phyloP scores from a whole-genome alignment of 805 yeast species.

The Wickerhamiella dianesei region DNA sequence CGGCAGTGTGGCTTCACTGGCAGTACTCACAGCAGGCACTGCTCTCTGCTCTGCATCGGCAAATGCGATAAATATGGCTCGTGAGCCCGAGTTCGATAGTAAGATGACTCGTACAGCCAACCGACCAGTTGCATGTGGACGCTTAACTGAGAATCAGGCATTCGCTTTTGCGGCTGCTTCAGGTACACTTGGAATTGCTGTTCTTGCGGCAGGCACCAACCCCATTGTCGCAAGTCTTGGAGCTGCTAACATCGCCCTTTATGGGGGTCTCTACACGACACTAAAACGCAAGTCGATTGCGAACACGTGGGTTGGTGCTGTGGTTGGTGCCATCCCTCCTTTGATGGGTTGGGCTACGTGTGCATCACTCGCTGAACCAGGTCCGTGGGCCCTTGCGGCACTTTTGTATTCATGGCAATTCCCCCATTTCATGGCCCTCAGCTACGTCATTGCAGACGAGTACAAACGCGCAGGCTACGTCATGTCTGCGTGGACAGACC shows the following conservation, averaged over 20 bases:
- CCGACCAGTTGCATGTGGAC: slow-evolving; percentile 82
- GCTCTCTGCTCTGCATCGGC: slow-evolving; percentile 85
- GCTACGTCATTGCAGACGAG: slow-evolving; percentile 77
- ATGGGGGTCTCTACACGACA: slow-evolving; percentile 85
- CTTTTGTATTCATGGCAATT: slow-evolving; percentile 95
- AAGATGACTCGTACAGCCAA: slow-evolving; percentile 78
- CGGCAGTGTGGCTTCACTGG: slow-evolving; percentile 45
- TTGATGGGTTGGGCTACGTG: slow-evolving; percentile 99
- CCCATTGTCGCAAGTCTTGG: slow-evolving; percentile 77
- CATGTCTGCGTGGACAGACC: slow-evolving; percentile 94
- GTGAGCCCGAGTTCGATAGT: slow-evolving; percentile 83
- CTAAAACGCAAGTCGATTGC: slow-evolving; percentile 70
- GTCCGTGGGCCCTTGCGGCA: slow-evolving; percentile 88
- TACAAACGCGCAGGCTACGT: slow-evolving; percentile 89
- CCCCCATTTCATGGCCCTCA: slow-evolving; percentile 89
- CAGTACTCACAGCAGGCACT: slow-evolving; percentile 72
- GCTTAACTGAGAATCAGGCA: slow-evolving; percentile 63
- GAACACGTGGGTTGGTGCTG: slow-evolving; percentile 97
- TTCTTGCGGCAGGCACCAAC: slow-evolving; percentile 70
- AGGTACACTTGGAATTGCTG: slow-evolving; percentile 56
- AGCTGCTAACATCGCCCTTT: slow-evolving; percentile 59
- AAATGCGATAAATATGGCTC: slow-evolving; percentile 91
- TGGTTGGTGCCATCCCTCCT: slow-evolving; percentile 98
- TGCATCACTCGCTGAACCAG: slow-evolving; percentile 53
- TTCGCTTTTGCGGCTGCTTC: slow-evolving; percentile 61